Evolutionary conservation across 441 rosid genomes (phyloP).

Genomic region (Daphne laureola): DNA sequence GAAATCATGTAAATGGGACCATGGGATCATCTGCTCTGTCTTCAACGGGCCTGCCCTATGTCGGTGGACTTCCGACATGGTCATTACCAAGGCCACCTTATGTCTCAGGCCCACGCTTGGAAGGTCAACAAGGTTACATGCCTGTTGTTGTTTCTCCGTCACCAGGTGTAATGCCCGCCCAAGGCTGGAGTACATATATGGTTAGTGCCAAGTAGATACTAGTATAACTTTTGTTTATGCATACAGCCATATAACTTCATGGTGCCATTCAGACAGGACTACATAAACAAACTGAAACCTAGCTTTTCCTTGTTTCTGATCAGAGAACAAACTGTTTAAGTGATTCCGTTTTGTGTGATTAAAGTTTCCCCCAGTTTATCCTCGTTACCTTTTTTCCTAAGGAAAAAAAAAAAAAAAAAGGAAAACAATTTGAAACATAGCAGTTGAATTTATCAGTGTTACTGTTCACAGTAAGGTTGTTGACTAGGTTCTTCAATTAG

Average conservation of each 20-base stretch:
- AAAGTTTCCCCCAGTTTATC: too few species aligned
- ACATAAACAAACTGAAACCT: slow-evolving; percentile 19
- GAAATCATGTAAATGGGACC: slow-evolving; percentile 29
- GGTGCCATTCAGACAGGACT: too few species aligned
- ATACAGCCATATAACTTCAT: too few species aligned
- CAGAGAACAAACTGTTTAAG: not conserved
- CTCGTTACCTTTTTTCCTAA: too few species aligned
- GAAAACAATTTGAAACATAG: too few species aligned
- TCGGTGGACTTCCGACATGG: slow-evolving; percentile 48
- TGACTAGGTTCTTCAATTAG: too few species aligned
- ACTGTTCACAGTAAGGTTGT: too few species aligned
- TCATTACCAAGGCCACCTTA: slow-evolving; percentile 47
- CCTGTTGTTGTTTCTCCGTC: slow-evolving; percentile 63
- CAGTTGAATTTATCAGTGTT: too few species aligned
- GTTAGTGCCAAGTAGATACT: slow-evolving; percentile 26
- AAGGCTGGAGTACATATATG: slow-evolving; percentile 66
- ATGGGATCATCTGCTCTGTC: slow-evolving; percentile 34
- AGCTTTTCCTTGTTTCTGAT: slow-evolving; percentile 13
- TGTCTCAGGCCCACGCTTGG: slow-evolving; percentile 42
- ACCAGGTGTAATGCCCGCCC: slow-evolving; percentile 47
- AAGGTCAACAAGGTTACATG: slow-evolving; percentile 42
- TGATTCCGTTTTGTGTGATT: too few species aligned
- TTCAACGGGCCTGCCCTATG: slow-evolving; percentile 39
- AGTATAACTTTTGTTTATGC: slow-evolving; percentile 5
- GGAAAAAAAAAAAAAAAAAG: too few species aligned